Percentiles rank a stretch among this genome's conserved stretches.
phyloP scores from a whole-genome alignment of 2,329 filamentous ascomycete species.

The Cordyceps tenuipes region DNA sequence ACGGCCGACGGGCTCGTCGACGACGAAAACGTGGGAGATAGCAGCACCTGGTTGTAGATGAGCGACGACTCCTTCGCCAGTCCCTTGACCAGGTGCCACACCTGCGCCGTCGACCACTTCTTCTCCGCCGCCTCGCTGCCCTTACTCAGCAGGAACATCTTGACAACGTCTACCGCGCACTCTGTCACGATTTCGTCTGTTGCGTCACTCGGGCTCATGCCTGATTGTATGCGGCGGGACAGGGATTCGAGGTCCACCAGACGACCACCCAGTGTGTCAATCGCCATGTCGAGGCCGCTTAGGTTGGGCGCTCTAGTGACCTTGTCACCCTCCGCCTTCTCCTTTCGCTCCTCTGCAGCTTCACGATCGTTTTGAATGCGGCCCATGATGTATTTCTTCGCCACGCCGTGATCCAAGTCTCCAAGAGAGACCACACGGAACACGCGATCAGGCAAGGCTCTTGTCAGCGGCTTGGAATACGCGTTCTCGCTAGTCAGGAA shows the following conservation, averaged over 20 bases:
- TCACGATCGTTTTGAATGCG: slow-evolving; percentile 53
- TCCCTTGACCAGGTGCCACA: slow-evolving; percentile 78
- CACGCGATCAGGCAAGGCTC: slow-evolving; percentile 81
- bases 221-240: slow-evolving; percentile 78
- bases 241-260: slow-evolving; percentile 95
- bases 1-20: slow-evolving; percentile 39
- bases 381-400: slow-evolving; percentile 81
- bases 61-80: slow-evolving; percentile 62
- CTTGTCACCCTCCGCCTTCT: slow-evolving; percentile 20
- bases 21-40: slow-evolving; percentile 64
- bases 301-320: slow-evolving; percentile 38
- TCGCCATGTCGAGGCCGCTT: slow-evolving; percentile 69
- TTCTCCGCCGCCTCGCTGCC: slow-evolving; percentile 37
- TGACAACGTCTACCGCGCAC: slow-evolving; percentile 80
- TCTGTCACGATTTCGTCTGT: slow-evolving; percentile 85
- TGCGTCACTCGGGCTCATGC: slow-evolving; percentile 73
- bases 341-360: slow-evolving; percentile 22
- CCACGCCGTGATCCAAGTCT: slow-evolving; percentile 77
- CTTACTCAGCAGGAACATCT: slow-evolving; percentile 76
- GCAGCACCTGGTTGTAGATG: slow-evolving; percentile 77
- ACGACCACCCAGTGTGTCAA: slow-evolving; percentile 75
- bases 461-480: slow-evolving; percentile 78
- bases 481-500: slow-evolving; percentile 87
- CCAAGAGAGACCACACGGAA: slow-evolving; percentile 81
- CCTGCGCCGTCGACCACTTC: slow-evolving; percentile 76